Evolutionary conservation across 164 flowering plant genomes (phyloP).

Genomic region (Brasenia schreberi): DNA sequence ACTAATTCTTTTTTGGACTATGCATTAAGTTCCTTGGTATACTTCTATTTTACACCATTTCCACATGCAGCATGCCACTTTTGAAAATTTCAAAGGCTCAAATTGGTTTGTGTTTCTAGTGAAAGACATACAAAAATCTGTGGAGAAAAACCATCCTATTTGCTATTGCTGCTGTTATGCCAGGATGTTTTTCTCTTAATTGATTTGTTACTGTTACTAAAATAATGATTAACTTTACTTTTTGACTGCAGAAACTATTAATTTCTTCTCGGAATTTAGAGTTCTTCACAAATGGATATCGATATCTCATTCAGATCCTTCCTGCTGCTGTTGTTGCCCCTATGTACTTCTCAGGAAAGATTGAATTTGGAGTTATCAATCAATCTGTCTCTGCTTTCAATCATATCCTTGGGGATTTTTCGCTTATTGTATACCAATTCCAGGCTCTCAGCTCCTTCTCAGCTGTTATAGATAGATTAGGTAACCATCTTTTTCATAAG

Average conservation of each 20-base stretch:
- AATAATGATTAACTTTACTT: not conserved
- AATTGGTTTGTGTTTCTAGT: too few relatives aligned
- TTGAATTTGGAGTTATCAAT: conserved; percentile 97
- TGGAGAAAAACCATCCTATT: too few relatives aligned
- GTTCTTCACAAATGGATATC: conserved; percentile 91
- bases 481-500: conserved; percentile 16
- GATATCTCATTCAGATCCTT: conserved; percentile 95
- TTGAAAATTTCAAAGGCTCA: too few relatives aligned
- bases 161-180: too few relatives aligned
- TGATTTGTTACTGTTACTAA: too few relatives aligned
- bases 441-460: conserved; percentile 96
- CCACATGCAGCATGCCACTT: too few relatives aligned
- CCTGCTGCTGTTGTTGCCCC: conserved; percentile 99
- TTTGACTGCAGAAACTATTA: conserved; percentile 59
- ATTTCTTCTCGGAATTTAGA: conserved; percentile 89
- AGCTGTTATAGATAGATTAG: conserved; percentile 89
- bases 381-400: conserved; percentile 98
- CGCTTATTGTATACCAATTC: conserved; percentile 88
- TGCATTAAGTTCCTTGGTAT: too few relatives aligned
- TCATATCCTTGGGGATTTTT: conserved; percentile 92
- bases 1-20: too few relatives aligned
- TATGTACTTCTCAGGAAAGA: conserved; percentile 93
- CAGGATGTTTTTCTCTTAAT: too few relatives aligned
- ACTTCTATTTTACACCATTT: too few relatives aligned
- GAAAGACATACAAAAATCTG: too few relatives aligned